These are phyloP conservation scores for Cutaneotrichosporon mucoides DNA, from an alignment of 1,284 basidiomycete genomes.

Conservation along the genomic window DNA sequence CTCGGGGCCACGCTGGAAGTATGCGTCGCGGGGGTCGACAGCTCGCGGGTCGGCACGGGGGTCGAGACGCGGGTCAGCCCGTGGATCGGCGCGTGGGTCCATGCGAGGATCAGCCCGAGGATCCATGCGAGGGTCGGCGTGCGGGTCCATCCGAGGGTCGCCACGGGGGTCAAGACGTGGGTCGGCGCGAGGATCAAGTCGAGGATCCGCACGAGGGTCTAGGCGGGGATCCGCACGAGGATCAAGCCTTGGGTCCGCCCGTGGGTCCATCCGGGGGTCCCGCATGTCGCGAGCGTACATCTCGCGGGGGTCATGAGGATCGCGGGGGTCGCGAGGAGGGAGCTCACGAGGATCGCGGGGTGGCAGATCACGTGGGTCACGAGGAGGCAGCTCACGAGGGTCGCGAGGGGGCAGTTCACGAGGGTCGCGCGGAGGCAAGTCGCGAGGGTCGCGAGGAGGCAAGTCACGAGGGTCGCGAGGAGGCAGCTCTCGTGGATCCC, in stretches of 20 bases:
- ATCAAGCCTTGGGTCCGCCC: neutral
- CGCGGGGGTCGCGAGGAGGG: constrained; percentile 1
- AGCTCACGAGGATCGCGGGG: constrained; percentile 6
- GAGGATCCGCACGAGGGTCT: neutral
- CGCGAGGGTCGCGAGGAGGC: constrained; percentile 6
- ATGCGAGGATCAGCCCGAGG: neutral
- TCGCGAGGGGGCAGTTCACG: constrained; percentile 4
- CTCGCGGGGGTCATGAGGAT: constrained; percentile 11
- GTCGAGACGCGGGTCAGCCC: constrained; percentile 1
- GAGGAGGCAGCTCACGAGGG: constrained; percentile 1
- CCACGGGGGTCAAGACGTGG: neutral
- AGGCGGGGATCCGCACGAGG: neutral
- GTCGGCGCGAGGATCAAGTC: neutral
- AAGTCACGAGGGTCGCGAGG: neutral
- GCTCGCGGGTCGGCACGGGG: constrained; percentile 1
- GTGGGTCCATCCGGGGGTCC: neutral
- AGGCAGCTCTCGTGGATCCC: constrained; percentile 6
- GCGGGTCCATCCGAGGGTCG: neutral
- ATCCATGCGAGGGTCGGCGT: neutral
- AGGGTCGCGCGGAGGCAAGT: neutral
- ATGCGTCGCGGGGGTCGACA: constrained; percentile 4
- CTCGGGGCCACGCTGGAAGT: constrained; percentile 5
- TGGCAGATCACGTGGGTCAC: constrained; percentile 3
- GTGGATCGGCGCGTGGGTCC: constrained; percentile 3
- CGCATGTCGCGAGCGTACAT: neutral